Base-by-base conservation (phyloP, 768 basidiomycete species). In the Cyathus striatus region DNA sequence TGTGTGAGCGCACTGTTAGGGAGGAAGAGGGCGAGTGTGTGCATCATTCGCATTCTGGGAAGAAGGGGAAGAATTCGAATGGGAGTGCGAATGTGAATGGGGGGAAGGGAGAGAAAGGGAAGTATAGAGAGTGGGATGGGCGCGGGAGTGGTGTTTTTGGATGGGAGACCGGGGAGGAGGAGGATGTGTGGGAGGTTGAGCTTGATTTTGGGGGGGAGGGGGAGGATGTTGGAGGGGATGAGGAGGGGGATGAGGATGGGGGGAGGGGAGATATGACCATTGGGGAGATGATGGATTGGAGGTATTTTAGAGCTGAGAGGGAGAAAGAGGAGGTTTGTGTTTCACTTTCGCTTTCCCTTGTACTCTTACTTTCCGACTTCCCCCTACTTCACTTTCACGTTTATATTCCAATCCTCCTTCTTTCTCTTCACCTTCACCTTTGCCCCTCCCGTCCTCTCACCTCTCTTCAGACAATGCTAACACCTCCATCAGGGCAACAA, bases 61-160 rank as follows among this genome's bases (percentile, higher is more conserved):
- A n/a, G n/a, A n/a, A n/a, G n/a, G n/a, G n/a, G n/a, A n/a, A n/a
- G n/a, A n/a, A n/a, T n/a, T n/a, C n/a, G n/a, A n/a, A n/a, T n/a
- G n/a, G n/a, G n/a, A n/a, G n/a, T n/a, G n/a, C n/a, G n/a, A n/a
- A n/a, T n/a, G n/a, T n/a, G n/a, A n/a, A n/a, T n/a, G n/a, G n/a
- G n/a, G 74, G 66, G 30, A 70, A 78, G 1, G 69, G 76, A 0
- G 56, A 81, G 26, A 61, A 72, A 0, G 85, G 85, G 5, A 87
- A 87, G 54, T 78, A 81, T 53, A 63, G 80, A 37, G 85, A 86
- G 53, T 87, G 86, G 85, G 85, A 87, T 49, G 84, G 83, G 4
- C 67, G 85, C 48, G 85, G 85, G 50, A 80, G 76, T 41, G 84
- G 85, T 3, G 69, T 87, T 3, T 74, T 67, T 52, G 83, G 83